Evolutionary conservation across 345 rosid species (phyloP).

Genomic region (Salix suchowensis): DNA sequence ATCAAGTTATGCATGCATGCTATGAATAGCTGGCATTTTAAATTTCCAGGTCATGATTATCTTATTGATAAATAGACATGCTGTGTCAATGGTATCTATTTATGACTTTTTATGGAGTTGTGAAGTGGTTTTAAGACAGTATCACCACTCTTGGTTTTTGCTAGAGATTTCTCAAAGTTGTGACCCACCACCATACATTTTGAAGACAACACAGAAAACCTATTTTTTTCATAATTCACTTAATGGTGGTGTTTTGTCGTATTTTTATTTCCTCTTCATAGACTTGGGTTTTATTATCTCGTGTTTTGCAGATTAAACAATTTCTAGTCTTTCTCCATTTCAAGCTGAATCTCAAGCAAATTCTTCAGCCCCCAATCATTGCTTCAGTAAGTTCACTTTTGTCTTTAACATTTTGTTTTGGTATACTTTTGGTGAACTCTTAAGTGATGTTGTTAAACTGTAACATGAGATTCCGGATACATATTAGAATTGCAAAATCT

Average conservation of each 20-base stretch:
- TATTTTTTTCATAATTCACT: not conserved
- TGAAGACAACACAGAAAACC: not conserved
- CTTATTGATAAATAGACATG: not conserved
- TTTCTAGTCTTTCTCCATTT: slow-evolving; percentile 55
- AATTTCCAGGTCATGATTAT: not conserved
- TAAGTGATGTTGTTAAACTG: not conserved
- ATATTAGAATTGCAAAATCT: not conserved
- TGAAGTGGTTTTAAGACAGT: not conserved
- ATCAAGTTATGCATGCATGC: not conserved
- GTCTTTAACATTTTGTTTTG: not conserved
- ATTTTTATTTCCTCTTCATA: not conserved
- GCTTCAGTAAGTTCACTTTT: slow-evolving; percentile 69
- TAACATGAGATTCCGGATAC: not conserved
- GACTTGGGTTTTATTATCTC: slow-evolving; percentile 2
- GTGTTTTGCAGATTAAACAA: slow-evolving; percentile 49
- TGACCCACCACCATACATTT: not conserved
- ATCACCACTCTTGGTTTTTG: not conserved
- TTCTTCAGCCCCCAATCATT: slow-evolving; percentile 86
- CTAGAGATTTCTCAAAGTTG: not conserved
- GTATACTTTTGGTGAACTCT: not conserved
- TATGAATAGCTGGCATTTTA: not conserved
- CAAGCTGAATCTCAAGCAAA: slow-evolving; percentile 92
- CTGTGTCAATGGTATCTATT: not conserved
- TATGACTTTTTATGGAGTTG: not conserved
- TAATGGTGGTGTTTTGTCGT: not conserved